These are phyloP conservation scores for Silene latifolia DNA, from an alignment of 148 eudicot species.

Conservation along the genomic window DNA sequence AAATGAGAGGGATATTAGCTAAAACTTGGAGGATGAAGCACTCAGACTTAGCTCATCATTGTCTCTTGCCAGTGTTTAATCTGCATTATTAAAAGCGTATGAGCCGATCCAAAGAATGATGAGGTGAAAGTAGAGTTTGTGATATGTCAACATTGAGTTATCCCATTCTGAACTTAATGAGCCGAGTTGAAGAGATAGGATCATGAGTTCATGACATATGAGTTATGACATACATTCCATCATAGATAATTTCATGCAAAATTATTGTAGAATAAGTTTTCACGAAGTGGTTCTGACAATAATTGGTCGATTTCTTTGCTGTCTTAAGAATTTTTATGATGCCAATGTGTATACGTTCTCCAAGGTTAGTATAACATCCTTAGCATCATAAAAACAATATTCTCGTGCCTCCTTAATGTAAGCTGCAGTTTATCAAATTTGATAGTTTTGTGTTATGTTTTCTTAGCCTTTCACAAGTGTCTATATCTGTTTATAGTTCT, in stretches of 20 bases:
- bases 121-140: not conserved
- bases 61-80: not conserved
- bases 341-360: not conserved
- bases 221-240: not conserved
- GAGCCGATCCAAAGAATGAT: not conserved
- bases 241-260: not conserved
- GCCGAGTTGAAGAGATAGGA: not conserved
- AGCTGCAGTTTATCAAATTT: not conserved
- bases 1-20: not conserved
- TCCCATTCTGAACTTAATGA: not conserved
- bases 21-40: not conserved
- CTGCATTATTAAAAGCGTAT: not conserved
- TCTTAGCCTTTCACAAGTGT: not conserved
- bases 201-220: not conserved
- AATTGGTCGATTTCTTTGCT: not conserved
- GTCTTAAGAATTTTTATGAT: not conserved
- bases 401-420: not conserved
- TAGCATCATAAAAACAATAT: not conserved
- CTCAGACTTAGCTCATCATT: not conserved
- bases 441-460: not conserved
- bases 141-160: not conserved
- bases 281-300: not conserved
- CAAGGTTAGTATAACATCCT: not conserved
- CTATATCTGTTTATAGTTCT: not conserved
- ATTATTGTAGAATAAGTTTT: not conserved